Base-by-base conservation (phyloP, 2,329 filamentous ascomycete species). In the Ophiostoma perfectum region DNA sequence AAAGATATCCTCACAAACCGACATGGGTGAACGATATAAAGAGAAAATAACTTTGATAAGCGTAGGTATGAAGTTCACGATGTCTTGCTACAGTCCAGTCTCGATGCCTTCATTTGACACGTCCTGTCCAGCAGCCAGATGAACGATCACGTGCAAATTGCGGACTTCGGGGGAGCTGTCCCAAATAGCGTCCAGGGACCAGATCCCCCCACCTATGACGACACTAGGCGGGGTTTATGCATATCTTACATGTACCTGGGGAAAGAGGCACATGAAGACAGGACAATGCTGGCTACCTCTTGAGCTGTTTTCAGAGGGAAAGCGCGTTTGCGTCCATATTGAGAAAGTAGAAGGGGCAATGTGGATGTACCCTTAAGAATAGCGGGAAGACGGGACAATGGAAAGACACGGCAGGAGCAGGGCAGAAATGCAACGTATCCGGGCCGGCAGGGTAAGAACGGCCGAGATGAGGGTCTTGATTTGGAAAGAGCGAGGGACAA, bases 171-270 rank as follows among this genome's bases (percentile, higher is more conserved):
- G 49, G 42, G 8, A 11, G 42, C 42, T 11, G 4, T 12, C 7
- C 14, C 9, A 11, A 45, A 11, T 55, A 55, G 49, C 49, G 49
- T 27, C 55, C 55, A 63, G 64, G 36, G 66, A 65, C 58, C 39
- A 42, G 12, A n/a, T 52, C 52, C 67, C 27, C 60, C 68, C 66
- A 70, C 68, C 52, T 69, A 71, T 71, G 70, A 71, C 70, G 70
- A 71, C 70, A 71, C 64, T 70, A 18, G 27, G 55, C 55, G 70
- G 70, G 60, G 68, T 68, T 58, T 64, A 62, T 66, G 55, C 11
- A 63, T 27, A 27, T 27, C 27, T 27, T 27, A 27, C 60, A 63
- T 11, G 60, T 41, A 16, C 58, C 64, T 18, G 58, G 58, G 58
- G 27, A 62, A 39, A 42, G 4, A 49, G 42, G 42, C 6, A 44